Conservation (phyloP, 768 basidiomycete genomes). For the Scleroderma bovista region DNA sequence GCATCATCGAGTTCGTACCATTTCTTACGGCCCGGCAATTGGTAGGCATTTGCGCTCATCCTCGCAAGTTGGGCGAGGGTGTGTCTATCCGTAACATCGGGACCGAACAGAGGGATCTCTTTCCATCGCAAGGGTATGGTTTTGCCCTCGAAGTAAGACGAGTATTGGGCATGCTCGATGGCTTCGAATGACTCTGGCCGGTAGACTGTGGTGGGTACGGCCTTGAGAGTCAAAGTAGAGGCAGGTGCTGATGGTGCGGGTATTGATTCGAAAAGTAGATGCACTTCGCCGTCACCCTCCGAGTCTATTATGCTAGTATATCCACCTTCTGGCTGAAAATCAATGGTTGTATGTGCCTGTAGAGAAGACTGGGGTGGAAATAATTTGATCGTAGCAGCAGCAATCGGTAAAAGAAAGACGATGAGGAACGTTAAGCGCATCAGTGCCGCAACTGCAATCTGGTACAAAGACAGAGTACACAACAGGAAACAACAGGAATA, state of each 20-base stretch:
- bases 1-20: constrained; percentile 79
- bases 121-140: constrained; percentile 65
- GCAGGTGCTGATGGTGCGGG: constrained; percentile 3
- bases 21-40: constrained; percentile 56
- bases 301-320: background rate
- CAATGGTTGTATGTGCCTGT: constrained; percentile 8
- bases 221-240: constrained; percentile 32
- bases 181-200: constrained; percentile 50
- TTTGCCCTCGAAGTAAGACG: constrained; percentile 45
- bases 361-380: background rate
- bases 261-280: constrained; percentile 4
- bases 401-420: background rate
- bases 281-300: background rate
- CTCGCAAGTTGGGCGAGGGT: constrained; percentile 79
- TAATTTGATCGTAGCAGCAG: background rate
- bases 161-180: constrained; percentile 46
- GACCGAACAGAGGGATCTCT: constrained; percentile 55
- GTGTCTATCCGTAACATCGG: constrained; percentile 73
- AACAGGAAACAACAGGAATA: too few relatives aligned
- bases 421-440: background rate
- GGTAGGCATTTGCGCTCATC: constrained; percentile 90
- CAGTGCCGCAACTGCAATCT: too few relatives aligned
- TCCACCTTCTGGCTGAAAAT: constrained; percentile 20
- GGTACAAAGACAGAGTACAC: too few relatives aligned
- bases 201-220: constrained; percentile 52